These are phyloP conservation scores for Xerocomellus dryophilus DNA, from an alignment of 768 basidiomycete species.

Conservation along the genomic window DNA sequence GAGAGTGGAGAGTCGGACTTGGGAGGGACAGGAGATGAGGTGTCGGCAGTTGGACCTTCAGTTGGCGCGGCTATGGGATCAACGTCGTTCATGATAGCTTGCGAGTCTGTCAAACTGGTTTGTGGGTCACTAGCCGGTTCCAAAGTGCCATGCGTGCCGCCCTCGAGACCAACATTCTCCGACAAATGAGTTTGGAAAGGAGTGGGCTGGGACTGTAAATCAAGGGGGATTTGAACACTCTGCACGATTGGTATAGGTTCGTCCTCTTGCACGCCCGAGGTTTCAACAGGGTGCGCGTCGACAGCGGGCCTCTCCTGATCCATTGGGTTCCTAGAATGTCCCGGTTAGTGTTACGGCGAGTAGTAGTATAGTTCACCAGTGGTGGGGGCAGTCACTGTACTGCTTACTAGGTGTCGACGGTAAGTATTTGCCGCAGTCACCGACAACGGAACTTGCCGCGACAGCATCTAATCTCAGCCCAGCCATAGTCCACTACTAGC, in stretches of 20 bases:
- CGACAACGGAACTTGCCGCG: slow-evolving; percentile 29
- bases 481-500: neutral
- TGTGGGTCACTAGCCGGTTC: neutral
- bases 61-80: slow-evolving; percentile 1
- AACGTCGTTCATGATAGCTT: slow-evolving; percentile 1
- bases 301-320: slow-evolving; percentile 10
- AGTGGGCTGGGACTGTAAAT: slow-evolving; percentile 6
- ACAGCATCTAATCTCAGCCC: neutral
- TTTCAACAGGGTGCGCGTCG: slow-evolving; percentile 4
- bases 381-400: neutral
- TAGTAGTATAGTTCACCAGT: neutral
- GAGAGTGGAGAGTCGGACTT: slow-evolving; percentile 1
- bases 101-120: neutral
- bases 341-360: neutral
- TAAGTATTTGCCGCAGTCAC: neutral
- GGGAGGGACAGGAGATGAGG: slow-evolving; percentile 9
- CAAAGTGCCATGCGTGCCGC: neutral
- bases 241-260: slow-evolving; percentile 9
- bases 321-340: slow-evolving; percentile 13
- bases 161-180: neutral
- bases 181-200: slow-evolving; percentile 1
- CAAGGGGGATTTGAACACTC: neutral
- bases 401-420: neutral
- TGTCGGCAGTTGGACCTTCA: neutral
- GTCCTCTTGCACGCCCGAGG: slow-evolving; percentile 4